Evolutionary conservation across 2,329 filamentous ascomycete genomes (phyloP), one percentile per base, ranked within the genome.

Genomic region (Aureobasidium lini): DNA sequence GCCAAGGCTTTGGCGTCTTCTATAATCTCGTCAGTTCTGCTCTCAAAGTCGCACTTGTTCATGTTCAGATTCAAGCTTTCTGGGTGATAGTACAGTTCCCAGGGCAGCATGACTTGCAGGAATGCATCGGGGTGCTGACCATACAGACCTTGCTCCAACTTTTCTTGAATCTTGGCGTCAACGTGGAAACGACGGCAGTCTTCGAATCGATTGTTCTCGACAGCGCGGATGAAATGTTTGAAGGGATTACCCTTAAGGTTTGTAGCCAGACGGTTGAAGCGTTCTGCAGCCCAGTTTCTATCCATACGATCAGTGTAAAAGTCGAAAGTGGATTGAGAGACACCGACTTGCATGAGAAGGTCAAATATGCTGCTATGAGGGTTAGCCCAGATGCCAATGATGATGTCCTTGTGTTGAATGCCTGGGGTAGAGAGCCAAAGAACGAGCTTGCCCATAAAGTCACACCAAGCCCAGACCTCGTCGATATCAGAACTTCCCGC

Each of bases 221-320:
- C 15, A 7, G 36, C 15, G n/a, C 28, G n/a, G 2, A 18, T 31
- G 18, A 57, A 40, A 7, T 4, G 3, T 8, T 18, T 29, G 23
- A 48, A 47, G 1, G 42, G 23, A 15, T 40, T 32, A 8, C 11
- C 15, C 1, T 37, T 15, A 4, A 43, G 11, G 11, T 7, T 31
- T 6, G 28, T 31, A 11, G 9, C 34, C 6, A 57, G 4, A 32
- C 18, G 42, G 6, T 16, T 4, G 10, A 18, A 34, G 7, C 43
- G 43, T 6, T 32, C 34, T 18, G 29, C 10, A 18, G 54, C 54
- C 42, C 42, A 47, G n/a, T 48, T 43, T 10, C 43, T 5, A 40
- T 10, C 40, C 1, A 57, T 32, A 34, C 54, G 54, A 9, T 57
- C 54, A 10, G 34, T 18, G 54, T 57, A 57, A 34, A 40, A 57